These are phyloP conservation scores for Miamiensis avidus DNA, from an alignment of 169 alveolate species.

Conservation along the genomic window DNA sequence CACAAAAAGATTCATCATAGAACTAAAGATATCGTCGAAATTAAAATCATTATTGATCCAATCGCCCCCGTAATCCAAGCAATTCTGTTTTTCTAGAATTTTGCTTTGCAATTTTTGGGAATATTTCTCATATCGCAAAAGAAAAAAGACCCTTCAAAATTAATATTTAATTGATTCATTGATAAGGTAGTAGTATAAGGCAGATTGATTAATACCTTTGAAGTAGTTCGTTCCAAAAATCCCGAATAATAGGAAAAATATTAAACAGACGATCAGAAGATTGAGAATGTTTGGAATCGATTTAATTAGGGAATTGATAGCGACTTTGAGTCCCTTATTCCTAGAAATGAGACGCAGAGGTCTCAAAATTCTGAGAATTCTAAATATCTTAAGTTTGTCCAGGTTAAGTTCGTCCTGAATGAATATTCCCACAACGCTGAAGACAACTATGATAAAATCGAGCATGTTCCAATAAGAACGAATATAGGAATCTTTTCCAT, in stretches of 20 bases:
- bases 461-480: neutral
- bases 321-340: constrained; percentile 66
- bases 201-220: constrained; percentile 44
- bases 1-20: constrained; percentile 57
- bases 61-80: constrained; percentile 70
- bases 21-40: constrained; percentile 63
- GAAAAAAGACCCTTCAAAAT: constrained; percentile 1
- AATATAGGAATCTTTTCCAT: neutral
- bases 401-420: neutral
- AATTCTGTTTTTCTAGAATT: constrained; percentile 35
- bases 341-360: constrained; percentile 65
- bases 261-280: constrained; percentile 43
- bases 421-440: neutral
- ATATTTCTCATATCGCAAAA: constrained; percentile 20
- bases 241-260: constrained; percentile 63
- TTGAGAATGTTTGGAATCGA: constrained; percentile 54
- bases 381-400: constrained; percentile 48
- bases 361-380: constrained; percentile 58
- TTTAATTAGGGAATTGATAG: constrained; percentile 51
- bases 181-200: neutral
- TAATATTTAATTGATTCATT: neutral
- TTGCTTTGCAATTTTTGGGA: neutral
- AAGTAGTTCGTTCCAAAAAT: constrained; percentile 56
- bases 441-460: neutral
- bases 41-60: constrained; percentile 56